Percentiles rank a stretch among this genome's conserved stretches.
phyloP scores from a whole-genome alignment of 2,329 filamentous ascomycete species.

The Claviceps humidiphila region DNA sequence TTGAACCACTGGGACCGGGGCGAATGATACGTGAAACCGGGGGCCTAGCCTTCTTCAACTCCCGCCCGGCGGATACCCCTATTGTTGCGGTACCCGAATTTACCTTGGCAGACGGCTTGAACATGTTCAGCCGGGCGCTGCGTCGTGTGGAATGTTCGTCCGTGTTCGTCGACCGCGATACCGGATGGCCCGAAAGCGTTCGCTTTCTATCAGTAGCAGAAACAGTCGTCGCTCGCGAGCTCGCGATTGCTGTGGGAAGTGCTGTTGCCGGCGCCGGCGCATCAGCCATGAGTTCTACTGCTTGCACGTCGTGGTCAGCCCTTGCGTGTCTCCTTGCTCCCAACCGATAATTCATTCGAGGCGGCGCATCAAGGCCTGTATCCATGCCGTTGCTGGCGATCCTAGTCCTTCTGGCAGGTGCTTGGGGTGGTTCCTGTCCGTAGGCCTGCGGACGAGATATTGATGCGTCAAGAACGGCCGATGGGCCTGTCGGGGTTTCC shows the following conservation, averaged over 20 bases:
- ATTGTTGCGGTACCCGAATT: conserved; percentile 44
- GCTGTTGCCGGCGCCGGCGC: conserved; percentile 19
- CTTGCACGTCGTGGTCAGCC: conserved; percentile 19
- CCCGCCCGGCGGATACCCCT: conserved; percentile 47
- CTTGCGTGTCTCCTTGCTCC: conserved; percentile 29
- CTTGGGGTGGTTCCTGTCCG: conserved; percentile 35
- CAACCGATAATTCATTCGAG: conserved; percentile 49
- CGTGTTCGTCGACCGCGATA: conserved; percentile 34
- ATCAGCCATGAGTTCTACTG: conserved; percentile 29
- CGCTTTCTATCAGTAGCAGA: conserved; percentile 61
- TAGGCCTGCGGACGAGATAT: conserved; percentile 12
- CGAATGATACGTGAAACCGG: conserved; percentile 54
- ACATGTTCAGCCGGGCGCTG: conserved; percentile 57
- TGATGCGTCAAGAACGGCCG: conserved; percentile 10
- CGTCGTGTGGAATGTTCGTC: conserved; percentile 51
- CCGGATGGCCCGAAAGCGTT: conserved; percentile 76
- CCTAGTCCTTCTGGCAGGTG: conserved; percentile 39
- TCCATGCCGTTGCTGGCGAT: conserved; percentile 42
- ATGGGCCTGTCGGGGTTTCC: conserved; percentile 42
- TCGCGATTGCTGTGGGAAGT: conserved; percentile 23
- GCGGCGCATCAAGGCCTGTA: conserved; percentile 41
- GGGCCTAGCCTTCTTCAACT: conserved; percentile 74
- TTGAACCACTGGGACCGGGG: conserved; percentile 51
- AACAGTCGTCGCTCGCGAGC: conserved; percentile 20
- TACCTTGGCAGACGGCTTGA: conserved; percentile 56